Evolutionary conservation across 2,329 filamentous ascomycete species (phyloP).

Genomic region (Sporothrix brunneoviolacea): DNA sequence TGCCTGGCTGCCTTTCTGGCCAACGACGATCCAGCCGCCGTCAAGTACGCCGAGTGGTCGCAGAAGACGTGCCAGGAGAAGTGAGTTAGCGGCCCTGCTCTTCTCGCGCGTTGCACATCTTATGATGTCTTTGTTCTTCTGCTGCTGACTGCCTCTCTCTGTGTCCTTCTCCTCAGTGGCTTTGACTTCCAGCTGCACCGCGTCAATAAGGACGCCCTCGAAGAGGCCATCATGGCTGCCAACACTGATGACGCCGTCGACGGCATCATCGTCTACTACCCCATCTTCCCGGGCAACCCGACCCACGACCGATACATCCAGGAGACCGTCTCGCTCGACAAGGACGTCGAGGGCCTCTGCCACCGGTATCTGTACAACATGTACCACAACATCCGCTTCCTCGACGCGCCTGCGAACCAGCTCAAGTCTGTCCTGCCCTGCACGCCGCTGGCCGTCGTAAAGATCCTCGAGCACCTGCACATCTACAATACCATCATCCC

Average conservation of each 20-base stretch:
- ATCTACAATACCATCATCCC: slow-evolving; percentile 95
- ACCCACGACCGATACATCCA: slow-evolving; percentile 92
- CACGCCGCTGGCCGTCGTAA: slow-evolving; percentile 91
- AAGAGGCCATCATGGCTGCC: slow-evolving; percentile 79
- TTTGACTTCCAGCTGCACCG: slow-evolving; percentile 82
- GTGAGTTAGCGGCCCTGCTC: slow-evolving; percentile 47
- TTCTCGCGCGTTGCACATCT: no score
- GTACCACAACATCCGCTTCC: slow-evolving; percentile 96
- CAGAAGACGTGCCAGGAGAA: slow-evolving; percentile 94
- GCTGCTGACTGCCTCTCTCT: no score
- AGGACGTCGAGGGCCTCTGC: slow-evolving; percentile 92
- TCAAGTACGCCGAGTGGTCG: slow-evolving; percentile 95
- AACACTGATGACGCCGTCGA: slow-evolving; percentile 74
- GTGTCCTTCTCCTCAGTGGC: slow-evolving; percentile 52
- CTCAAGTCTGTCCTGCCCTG: slow-evolving; percentile 93
- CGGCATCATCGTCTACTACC: slow-evolving; percentile 96
- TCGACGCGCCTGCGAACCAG: slow-evolving; percentile 68
- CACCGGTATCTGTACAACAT: slow-evolving; percentile 98
- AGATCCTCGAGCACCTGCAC: slow-evolving; percentile 90
- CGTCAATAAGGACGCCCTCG: slow-evolving; percentile 79
- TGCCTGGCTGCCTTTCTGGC: slow-evolving; percentile 86
- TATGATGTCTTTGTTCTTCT: no score
- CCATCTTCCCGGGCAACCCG: slow-evolving; percentile 76
- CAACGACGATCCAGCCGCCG: slow-evolving; percentile 82
- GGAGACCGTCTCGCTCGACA: slow-evolving; percentile 80